phyloP scores from a whole-genome alignment of 1,284 basidiomycete genomes.

The Rhodotorula mucilaginosa region DNA sequence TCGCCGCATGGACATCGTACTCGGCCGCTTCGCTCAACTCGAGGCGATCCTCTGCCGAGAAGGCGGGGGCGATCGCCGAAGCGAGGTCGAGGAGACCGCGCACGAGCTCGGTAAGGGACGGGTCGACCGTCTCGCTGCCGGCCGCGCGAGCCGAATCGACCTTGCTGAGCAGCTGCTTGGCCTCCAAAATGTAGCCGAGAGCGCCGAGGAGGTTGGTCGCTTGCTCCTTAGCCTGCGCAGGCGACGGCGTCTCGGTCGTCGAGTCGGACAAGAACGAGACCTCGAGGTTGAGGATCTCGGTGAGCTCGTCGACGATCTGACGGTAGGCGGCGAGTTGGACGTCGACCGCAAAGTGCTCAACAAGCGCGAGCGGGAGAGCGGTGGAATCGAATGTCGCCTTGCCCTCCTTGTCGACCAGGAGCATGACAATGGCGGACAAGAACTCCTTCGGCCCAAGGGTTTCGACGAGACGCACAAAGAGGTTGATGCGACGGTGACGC shows the following conservation, averaged over 20 bases:
- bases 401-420: slow-evolving; percentile 74
- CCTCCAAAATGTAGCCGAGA: slow-evolving; percentile 31
- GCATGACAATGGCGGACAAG: slow-evolving; percentile 77
- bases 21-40: slow-evolving; percentile 41
- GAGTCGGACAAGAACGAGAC: slow-evolving; percentile 55
- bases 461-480: slow-evolving; percentile 87
- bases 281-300: slow-evolving; percentile 58
- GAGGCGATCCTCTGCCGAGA: slow-evolving; percentile 8
- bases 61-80: slow-evolving; percentile 11
- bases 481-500: slow-evolving; percentile 77
- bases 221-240: slow-evolving; percentile 18
- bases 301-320: slow-evolving; percentile 66
- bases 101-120: slow-evolving; percentile 32
- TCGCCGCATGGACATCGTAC: slow-evolving; percentile 47
- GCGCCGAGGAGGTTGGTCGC: slow-evolving; percentile 31
- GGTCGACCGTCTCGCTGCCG: slow-evolving; percentile 29
- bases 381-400: slow-evolving; percentile 60
- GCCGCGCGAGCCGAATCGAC: slow-evolving; percentile 36
- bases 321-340: slow-evolving; percentile 62
- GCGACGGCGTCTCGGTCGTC: background rate
- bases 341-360: slow-evolving; percentile 60
- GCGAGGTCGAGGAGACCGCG: slow-evolving; percentile 35
- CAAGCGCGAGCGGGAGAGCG: slow-evolving; percentile 61
- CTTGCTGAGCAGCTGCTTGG: slow-evolving; percentile 40
- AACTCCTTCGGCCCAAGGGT: slow-evolving; percentile 79